Conservation (phyloP, 2,329 filamentous ascomycete species). For the Pseudogymnoascus pannorum region DNA sequence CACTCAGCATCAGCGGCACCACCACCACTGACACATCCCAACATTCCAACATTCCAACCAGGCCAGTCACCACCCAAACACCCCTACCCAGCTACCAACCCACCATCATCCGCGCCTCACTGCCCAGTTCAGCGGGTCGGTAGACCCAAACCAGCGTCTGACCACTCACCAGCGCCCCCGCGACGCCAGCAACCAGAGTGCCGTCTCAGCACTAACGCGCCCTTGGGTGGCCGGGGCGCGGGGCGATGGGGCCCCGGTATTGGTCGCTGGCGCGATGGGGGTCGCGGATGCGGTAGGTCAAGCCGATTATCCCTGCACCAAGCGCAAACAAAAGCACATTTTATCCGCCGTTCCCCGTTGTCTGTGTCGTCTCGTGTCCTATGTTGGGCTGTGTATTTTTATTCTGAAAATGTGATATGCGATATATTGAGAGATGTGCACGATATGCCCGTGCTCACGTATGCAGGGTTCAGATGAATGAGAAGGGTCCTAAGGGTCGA, state of each 20-base stretch:
- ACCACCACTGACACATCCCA: background rate
- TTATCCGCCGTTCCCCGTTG: background rate
- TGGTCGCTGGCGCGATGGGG: slow-evolving; percentile 1
- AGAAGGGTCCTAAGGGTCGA: background rate
- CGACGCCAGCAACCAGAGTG: slow-evolving; percentile 5
- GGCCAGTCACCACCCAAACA: background rate
- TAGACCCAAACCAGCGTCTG: slow-evolving; percentile 2
- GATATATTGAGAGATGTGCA: background rate
- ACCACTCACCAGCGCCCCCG: background rate
- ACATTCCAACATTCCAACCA: background rate
- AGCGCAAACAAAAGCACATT: background rate
- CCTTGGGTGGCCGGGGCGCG: background rate
- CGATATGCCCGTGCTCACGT: background rate
- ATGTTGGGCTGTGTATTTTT: background rate
- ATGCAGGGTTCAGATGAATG: background rate
- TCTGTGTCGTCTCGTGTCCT: background rate
- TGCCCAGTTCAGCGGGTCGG: slow-evolving; percentile 7
- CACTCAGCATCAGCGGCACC: background rate
- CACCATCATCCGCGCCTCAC: background rate
- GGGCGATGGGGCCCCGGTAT: background rate
- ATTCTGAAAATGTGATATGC: background rate
- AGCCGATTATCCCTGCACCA: background rate
- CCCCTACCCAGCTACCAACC: background rate
- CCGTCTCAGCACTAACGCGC: slow-evolving; percentile 4
- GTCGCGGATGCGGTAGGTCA: slow-evolving; percentile 1